Conservation (phyloP, 2,329 filamentous ascomycete genomes). For the Ciborinia camelliae region DNA sequence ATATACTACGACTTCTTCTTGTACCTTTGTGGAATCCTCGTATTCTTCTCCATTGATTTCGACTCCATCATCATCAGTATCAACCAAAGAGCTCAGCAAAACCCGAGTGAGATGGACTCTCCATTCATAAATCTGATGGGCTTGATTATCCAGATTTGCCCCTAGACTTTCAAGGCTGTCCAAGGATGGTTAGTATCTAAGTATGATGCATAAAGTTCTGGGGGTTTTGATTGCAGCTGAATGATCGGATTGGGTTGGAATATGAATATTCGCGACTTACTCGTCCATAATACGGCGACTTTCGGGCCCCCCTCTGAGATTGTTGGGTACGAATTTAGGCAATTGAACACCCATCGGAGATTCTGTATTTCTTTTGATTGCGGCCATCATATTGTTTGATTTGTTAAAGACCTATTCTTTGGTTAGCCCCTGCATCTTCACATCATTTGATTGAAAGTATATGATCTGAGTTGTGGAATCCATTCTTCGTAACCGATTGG, state of each 20-base stretch:
- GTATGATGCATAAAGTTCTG: not conserved
- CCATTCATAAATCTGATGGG: conserved; percentile 69
- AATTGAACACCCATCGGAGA: conserved; percentile 59
- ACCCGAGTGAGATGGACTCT: conserved; percentile 69
- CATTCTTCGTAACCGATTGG: not conserved
- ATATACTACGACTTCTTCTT: conserved; percentile 87
- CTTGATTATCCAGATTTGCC: conserved; percentile 67
- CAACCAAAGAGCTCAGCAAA: conserved; percentile 71
- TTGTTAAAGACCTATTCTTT: conserved; percentile 39
- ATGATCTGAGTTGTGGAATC: not conserved
- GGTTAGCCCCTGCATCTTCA: not conserved
- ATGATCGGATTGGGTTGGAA: not conserved
- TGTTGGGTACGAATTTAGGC: conserved; percentile 53
- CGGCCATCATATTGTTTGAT: conserved; percentile 61
- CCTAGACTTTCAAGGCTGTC: conserved; percentile 70
- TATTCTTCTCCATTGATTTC: conserved; percentile 89
- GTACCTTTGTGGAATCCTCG: conserved; percentile 77
- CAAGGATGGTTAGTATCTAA: not conserved
- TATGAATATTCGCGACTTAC: not conserved
- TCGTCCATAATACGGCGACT: conserved; percentile 12
- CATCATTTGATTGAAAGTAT: not conserved
- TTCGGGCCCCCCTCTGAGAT: conserved; percentile 47
- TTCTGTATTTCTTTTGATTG: conserved; percentile 52
- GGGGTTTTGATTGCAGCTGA: not conserved
- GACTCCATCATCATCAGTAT: conserved; percentile 73